phyloP scores from a whole-genome alignment of 2,329 filamentous ascomycete genomes.

The Xylariaceae sp. region DNA sequence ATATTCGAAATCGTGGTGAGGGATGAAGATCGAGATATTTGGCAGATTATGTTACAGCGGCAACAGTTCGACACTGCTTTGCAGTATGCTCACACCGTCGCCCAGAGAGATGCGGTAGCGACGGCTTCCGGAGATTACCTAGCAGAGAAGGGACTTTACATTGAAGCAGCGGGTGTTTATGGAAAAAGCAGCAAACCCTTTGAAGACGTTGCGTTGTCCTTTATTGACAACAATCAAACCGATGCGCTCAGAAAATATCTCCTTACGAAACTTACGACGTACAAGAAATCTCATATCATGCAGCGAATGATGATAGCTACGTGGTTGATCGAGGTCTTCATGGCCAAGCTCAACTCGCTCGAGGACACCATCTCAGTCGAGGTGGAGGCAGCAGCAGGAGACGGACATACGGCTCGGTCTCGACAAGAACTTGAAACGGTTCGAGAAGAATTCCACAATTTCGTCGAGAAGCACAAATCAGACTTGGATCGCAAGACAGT shows the following conservation, averaged over 20 bases:
- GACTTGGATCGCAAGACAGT: slow-evolving; percentile 88
- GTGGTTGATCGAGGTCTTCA: slow-evolving; percentile 94
- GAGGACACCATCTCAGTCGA: slow-evolving; percentile 92
- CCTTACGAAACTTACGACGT: slow-evolving; percentile 71
- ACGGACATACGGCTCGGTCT: slow-evolving; percentile 63
- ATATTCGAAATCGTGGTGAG: slow-evolving; percentile 91
- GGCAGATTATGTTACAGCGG: slow-evolving; percentile 84
- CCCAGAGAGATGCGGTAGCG: slow-evolving; percentile 85
- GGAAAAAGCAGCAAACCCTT: slow-evolving; percentile 96
- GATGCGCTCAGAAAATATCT: slow-evolving; percentile 90
- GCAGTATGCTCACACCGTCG: slow-evolving; percentile 71
- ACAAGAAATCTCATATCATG: slow-evolving; percentile 82
- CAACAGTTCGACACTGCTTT: slow-evolving; percentile 87
- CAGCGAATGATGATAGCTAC: slow-evolving; percentile 92
- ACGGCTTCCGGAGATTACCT: slow-evolving; percentile 88
- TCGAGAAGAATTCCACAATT: slow-evolving; percentile 79
- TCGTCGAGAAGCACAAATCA: slow-evolving; percentile 74
- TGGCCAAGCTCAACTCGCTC: slow-evolving; percentile 91
- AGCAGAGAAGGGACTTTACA: slow-evolving; percentile 71
- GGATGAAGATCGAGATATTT: slow-evolving; percentile 87
- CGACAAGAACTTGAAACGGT: slow-evolving; percentile 65
- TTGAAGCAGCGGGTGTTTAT: slow-evolving; percentile 83
- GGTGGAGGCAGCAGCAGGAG: slow-evolving; percentile 70
- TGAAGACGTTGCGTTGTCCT: slow-evolving; percentile 85
- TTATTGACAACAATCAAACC: slow-evolving; percentile 85